Base-by-base conservation (phyloP, 2,329 filamentous ascomycete genomes). In the Trichoderma sp. region DNA sequence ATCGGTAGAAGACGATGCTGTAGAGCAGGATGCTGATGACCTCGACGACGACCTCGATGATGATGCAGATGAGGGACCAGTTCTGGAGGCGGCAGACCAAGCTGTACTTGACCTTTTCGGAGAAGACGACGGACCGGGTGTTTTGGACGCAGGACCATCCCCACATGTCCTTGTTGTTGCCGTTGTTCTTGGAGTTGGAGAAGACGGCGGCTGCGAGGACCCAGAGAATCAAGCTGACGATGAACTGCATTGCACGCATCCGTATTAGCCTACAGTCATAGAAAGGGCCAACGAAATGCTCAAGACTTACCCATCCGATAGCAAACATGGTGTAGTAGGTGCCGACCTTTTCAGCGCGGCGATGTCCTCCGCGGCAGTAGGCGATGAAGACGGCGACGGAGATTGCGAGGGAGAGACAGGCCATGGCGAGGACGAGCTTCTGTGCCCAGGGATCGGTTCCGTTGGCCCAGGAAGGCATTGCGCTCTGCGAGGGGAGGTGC, bases 131-230 rank as follows among this genome's bases (percentile, higher is more conserved):
- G 67, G 90, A 83, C 70, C 95, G 90, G 72, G 90, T 89, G 79
- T 97, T 98, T 76, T 97, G 87, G 68, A 94, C 91, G 80, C 96
- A 99, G n/a, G 93, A 89, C 96, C 96, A 99, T 70, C 95, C 94
- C 96, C 96, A 99, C 80, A 99, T 88, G 80, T 99, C 96, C 80
- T 97, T 89, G 76, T 91, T 92, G 72, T 88, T 83, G 76, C 77
- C 76, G 77, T 86, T 91, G 75, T 89, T 87, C 78, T 90, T 91
- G 68, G 89, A 89, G 75, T 91, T 87, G 78, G 98, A 94, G 75
- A 97, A 87, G 68, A 97, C 82, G 69, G 90, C 93, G 49, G 94
- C 94, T 37, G 93, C 94, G 39, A 96, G 84, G 66, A 90, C 90
- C 96, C 96, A 99, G 85, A 99, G 92, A 76, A 96, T 82, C 79